Base-by-base conservation (phyloP, 1,284 basidiomycete genomes). In the Baeospora myosura region DNA sequence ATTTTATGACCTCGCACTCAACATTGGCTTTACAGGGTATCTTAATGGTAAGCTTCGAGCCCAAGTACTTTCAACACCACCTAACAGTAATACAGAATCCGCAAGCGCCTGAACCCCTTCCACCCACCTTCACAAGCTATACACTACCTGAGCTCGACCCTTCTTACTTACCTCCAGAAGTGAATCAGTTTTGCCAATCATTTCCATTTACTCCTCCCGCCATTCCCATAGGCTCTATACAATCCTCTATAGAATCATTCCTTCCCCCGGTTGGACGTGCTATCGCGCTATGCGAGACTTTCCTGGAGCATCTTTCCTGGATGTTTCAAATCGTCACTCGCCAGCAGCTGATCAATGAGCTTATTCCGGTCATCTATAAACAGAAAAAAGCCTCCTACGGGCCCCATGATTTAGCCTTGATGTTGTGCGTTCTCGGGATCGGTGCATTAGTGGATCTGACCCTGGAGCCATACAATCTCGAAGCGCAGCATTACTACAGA, bases 401-500 rank as follows among this genome's bases (percentile, higher is more conserved):
- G 2, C 68, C 69, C 17, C 74, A 74, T 48, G 72, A 76, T 41
- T 60, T 76, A 11, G 67, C 73, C 6, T 53, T 76, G 33, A 56
- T 75, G 42, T 62, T 75, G 14, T 60, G 69, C 28, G 63, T 72
- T n/a, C 57, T 76, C 12, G 72, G 67, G 11, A 63, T 78, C 36
- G 74, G 73, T 2, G 65, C 68, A 0, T 55, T 76, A 12, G 64
- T 76, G 4, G 73, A 78, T 50, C 61, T 71, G 17, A 56, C 62
- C 23, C 58, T 71, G 30, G 61, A 63, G 32, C 68, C 75, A 3
- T 74, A 73, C 47, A 72, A 69, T 48, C 56, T 66, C 16, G 72
- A 76, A 49, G 72, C 73, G 3, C 73, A 75, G 42, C 69, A 74
- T 50, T 78, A 76, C 50, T 70, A 74, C 48, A 62, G 61, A 23